A percentile compares a stretch with the other conserved stretches of the same genome.
These are phyloP conservation scores for Paecilomyces dactylethromorphus DNA, from an alignment of 2,329 filamentous ascomycete genomes.

Conservation along the genomic window DNA sequence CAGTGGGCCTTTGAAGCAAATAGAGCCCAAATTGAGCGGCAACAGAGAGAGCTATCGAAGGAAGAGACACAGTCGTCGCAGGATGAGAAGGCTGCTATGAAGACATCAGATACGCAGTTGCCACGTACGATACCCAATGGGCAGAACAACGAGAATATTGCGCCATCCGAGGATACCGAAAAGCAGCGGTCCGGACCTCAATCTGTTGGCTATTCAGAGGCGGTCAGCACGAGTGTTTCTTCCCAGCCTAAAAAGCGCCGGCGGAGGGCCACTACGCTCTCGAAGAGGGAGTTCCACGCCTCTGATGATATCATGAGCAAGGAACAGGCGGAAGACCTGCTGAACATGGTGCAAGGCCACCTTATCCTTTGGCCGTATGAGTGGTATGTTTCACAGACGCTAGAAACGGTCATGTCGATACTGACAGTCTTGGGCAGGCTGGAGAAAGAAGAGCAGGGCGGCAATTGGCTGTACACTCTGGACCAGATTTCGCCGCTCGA, in stretches of 20 bases:
- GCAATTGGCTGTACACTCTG: constrained; percentile 95
- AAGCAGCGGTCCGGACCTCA: constrained; percentile 22
- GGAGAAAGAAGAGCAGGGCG: constrained; percentile 79
- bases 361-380: constrained; percentile 92
- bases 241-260: constrained; percentile 30
- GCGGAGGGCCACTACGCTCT: constrained; percentile 40
- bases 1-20: constrained; percentile 26
- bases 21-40: constrained; percentile 25
- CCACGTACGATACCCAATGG: constrained; percentile 16
- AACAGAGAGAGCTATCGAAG: constrained; percentile 22
- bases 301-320: constrained; percentile 70
- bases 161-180: constrained; percentile 23
- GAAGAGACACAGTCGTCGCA: constrained; percentile 24
- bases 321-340: constrained; percentile 71
- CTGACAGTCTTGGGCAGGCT: constrained; percentile 46
- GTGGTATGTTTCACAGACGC: constrained; percentile 49
- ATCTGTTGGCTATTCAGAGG: constrained; percentile 34
- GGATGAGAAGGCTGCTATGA: constrained; percentile 40
- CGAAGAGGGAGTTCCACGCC: constrained; percentile 42
- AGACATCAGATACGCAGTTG: constrained; percentile 19
- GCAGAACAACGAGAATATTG: constrained; percentile 17
- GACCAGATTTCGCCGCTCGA: constrained; percentile 93
- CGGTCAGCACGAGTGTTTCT: constrained; percentile 31
- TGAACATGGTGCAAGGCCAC: constrained; percentile 78
- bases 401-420: constrained; percentile 3